Conservation (phyloP, 805 yeast genomes). For the Cyberlindnera maritima region DNA sequence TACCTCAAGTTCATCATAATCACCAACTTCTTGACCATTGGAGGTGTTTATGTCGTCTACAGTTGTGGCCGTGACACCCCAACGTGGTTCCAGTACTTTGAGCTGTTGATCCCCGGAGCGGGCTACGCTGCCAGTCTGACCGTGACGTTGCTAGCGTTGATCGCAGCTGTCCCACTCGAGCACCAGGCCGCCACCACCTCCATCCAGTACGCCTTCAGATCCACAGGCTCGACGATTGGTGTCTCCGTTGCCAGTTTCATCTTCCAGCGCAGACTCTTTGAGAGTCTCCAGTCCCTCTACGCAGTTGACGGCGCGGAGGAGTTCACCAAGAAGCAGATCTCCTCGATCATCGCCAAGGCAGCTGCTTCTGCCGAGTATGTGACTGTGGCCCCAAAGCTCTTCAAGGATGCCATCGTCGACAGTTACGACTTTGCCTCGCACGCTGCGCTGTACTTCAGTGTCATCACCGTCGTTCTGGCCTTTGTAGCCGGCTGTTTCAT, state of each 20-base stretch:
- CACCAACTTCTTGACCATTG: constrained; percentile 40
- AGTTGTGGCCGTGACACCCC: constrained; percentile 24
- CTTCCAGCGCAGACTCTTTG: constrained; percentile 49
- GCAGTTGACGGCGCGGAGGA: constrained; percentile 14
- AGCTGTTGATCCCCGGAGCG: constrained; percentile 54
- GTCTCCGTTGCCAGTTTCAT: constrained; percentile 67
- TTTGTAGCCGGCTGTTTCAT: constrained; percentile 42
- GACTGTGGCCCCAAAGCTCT: constrained; percentile 43
- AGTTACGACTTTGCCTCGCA: constrained; percentile 50
- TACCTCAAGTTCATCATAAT: constrained; percentile 48
- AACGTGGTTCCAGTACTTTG: constrained; percentile 38
- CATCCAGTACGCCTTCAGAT: constrained; percentile 83
- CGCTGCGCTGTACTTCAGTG: constrained; percentile 46
- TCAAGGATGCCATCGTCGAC: constrained; percentile 37
- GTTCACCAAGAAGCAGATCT: constrained; percentile 19
- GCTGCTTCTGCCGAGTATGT: constrained; percentile 51
- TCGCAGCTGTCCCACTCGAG: constrained; percentile 66
- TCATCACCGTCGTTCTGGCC: constrained; percentile 40
- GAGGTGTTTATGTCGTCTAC: constrained; percentile 44
- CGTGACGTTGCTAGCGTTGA: constrained; percentile 67
- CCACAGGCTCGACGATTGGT: constrained; percentile 84
- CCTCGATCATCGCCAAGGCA: constrained; percentile 39
- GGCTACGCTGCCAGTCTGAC: constrained; percentile 70
- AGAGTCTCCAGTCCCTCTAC: constrained; percentile 28
- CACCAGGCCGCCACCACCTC: constrained; percentile 86